Base-by-base conservation (phyloP, 768 basidiomycete species). In the Mrakia blollopis region DNA sequence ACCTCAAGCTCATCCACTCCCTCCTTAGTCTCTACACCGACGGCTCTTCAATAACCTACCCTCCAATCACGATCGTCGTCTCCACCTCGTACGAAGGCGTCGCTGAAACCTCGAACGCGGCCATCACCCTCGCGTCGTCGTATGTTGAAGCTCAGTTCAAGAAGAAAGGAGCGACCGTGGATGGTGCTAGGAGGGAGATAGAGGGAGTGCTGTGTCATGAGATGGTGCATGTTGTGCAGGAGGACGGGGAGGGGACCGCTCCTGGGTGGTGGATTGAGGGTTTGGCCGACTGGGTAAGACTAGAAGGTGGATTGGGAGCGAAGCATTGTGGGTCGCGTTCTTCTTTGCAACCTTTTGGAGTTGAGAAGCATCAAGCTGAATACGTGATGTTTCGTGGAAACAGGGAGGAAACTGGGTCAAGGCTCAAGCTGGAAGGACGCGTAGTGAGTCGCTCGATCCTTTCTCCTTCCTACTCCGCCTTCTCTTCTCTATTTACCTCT, bases 231-330 rank as follows among this genome's bases (percentile, higher is more conserved):
- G 39, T 70, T 25, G 69, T 70, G 2, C 69, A 70, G 30, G 50
- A 70, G n/a, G 50, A 52, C 21, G 69, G 69, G 69, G 1, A 25
- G 10, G 69, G 37, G 10, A 44, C 41, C 10, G 62, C 62, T 28
- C 69, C 69, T 28, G 69, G 69, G 8, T 70, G 69, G 69, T 70
- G 69, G 69, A 70, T 50, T 30, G 69, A 70, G 11, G 69, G 69
- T 0, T 9, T 70, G 41, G 50, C 41, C 5, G 69, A 70, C 35
- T 70, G 69, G 69, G 25, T 28, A 1, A 25, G 69, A 16, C 8
- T 39, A 16, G 37, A 70, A 30, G 41, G 37, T 5, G 69, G 50
- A 5, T 8, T 70, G n/a, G 69, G 69, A 25, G 69, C 69, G 69
- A 47, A n/a, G 69, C 69, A 70, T 28, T 70, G 69, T 44, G 16